Percentiles rank a stretch among this genome's conserved stretches.
Evolutionary conservation across 108 stramenopile genomes (phyloP).

Genomic region (Fragilaria crotonensis): DNA sequence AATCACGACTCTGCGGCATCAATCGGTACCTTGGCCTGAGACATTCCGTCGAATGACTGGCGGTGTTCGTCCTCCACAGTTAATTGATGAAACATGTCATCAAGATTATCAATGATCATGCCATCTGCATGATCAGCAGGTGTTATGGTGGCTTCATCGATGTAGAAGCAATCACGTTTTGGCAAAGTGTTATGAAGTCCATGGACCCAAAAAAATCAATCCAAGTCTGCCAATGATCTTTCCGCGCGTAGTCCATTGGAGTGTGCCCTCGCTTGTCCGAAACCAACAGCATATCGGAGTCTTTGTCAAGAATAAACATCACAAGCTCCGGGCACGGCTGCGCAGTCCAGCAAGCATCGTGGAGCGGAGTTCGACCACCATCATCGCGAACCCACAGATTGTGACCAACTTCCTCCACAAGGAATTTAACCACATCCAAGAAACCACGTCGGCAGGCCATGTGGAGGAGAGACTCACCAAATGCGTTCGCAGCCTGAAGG

Average conservation of each 20-base stretch:
- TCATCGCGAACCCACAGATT: conserved; percentile 62
- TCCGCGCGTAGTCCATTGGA: conserved; percentile 23
- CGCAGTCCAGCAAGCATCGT: conserved; percentile 84
- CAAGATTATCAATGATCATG: too few species aligned
- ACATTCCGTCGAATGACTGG: background rate
- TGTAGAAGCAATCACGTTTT: background rate
- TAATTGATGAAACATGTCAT: too few species aligned
- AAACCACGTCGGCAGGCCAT: conserved; percentile 80
- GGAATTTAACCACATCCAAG: conserved; percentile 38
- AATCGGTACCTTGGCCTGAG: background rate
- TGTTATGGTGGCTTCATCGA: background rate
- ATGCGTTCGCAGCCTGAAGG: conserved; percentile 66
- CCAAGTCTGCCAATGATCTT: conserved; percentile 20
- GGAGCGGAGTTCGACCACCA: conserved; percentile 71
- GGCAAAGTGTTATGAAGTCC: background rate
- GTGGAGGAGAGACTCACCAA: conserved; percentile 81
- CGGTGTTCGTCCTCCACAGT: background rate
- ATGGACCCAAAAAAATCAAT: background rate
- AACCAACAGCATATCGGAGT: conserved; percentile 18
- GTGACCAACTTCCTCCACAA: conserved; percentile 57
- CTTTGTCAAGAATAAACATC: conserved; percentile 13
- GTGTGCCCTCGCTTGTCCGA: conserved; percentile 24
- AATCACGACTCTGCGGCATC: background rate
- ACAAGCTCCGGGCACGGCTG: conserved; percentile 43
- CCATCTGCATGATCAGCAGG: too few species aligned